Conservation (phyloP, 1,139 yeast genomes). For the Dujonia santamariae region DNA sequence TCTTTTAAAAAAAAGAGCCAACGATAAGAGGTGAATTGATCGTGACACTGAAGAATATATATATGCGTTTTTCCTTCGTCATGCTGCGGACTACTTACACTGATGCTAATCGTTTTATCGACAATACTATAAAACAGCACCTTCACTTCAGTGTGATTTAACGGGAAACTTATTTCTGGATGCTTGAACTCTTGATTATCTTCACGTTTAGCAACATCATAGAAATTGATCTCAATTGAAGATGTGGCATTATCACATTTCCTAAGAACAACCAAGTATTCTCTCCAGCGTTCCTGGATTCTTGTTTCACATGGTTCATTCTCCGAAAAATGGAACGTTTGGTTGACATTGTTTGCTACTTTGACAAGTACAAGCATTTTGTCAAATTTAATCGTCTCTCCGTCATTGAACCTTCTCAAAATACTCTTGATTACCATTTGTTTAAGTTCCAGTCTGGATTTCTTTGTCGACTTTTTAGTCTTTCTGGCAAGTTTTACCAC, state of each 20-base stretch:
- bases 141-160: slow-evolving; percentile 19
- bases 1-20: slow-evolving; percentile 64
- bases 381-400: slow-evolving; percentile 65
- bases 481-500: slow-evolving; percentile 21
- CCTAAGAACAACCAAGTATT: slow-evolving; percentile 64
- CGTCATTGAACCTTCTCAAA: slow-evolving; percentile 35
- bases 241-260: slow-evolving; percentile 45
- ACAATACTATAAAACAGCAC: slow-evolving; percentile 60
- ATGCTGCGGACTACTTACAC: slow-evolving; percentile 31
- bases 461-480: slow-evolving; percentile 22
- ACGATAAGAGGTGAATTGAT: slow-evolving; percentile 48
- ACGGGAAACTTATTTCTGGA: slow-evolving; percentile 23
- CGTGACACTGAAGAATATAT: slow-evolving; percentile 55
- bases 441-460: slow-evolving; percentile 18
- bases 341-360: slow-evolving; percentile 16
- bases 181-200: slow-evolving; percentile 18
- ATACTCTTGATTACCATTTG: slow-evolving; percentile 19
- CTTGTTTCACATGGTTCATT: slow-evolving; percentile 51
- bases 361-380: slow-evolving; percentile 65
- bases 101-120: slow-evolving; percentile 65
- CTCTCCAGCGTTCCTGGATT: slow-evolving; percentile 72
- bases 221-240: slow-evolving; percentile 63
- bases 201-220: slow-evolving; percentile 43
- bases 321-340: slow-evolving; percentile 27
- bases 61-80: slow-evolving; percentile 24